Percentiles rank a stretch among this genome's conserved stretches.
phyloP scores from a whole-genome alignment of 495 filamentous ascomycete genomes.

The Tuber aestivum region DNA sequence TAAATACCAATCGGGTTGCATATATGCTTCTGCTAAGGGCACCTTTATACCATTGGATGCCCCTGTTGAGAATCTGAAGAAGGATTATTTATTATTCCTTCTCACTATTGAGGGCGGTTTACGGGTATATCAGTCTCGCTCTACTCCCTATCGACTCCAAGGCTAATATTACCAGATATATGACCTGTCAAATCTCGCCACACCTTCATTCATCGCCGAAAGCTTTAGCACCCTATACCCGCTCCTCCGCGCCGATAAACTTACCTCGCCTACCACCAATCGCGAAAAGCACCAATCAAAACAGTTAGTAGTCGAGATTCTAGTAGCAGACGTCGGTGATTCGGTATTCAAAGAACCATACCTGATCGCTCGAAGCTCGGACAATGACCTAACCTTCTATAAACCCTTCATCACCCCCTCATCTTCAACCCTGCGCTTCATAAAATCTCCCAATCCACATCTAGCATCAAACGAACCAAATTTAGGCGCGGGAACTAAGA shows the following conservation, averaged over 20 bases:
- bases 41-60: conserved; percentile 46
- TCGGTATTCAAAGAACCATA: conserved; percentile 62
- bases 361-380: conserved; percentile 70
- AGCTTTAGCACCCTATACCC: conserved; percentile 72
- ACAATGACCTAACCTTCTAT: conserved; percentile 81
- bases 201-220: conserved; percentile 59
- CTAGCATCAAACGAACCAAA: conserved; percentile 45
- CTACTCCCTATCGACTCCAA: background rate
- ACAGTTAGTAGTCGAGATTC: conserved; percentile 66
- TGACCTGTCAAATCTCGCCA: conserved; percentile 56
- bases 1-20: conserved; percentile 72
- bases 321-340: conserved; percentile 82
- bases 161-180: conserved; percentile 50
- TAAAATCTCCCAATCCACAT: conserved; percentile 63
- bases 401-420: conserved; percentile 58
- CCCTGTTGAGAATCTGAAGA: conserved; percentile 46
- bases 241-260: conserved; percentile 63
- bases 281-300: conserved; percentile 61
- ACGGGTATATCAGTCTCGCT: conserved; percentile 53
- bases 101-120: conserved; percentile 64
- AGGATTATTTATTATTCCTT: conserved; percentile 59
- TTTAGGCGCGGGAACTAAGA: conserved; percentile 36
- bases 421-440: conserved; percentile 58
- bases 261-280: conserved; percentile 21
- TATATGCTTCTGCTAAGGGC: conserved; percentile 63